phyloP scores from a whole-genome alignment of 257 asterid genomes.

The Lycium ferocissimum region DNA sequence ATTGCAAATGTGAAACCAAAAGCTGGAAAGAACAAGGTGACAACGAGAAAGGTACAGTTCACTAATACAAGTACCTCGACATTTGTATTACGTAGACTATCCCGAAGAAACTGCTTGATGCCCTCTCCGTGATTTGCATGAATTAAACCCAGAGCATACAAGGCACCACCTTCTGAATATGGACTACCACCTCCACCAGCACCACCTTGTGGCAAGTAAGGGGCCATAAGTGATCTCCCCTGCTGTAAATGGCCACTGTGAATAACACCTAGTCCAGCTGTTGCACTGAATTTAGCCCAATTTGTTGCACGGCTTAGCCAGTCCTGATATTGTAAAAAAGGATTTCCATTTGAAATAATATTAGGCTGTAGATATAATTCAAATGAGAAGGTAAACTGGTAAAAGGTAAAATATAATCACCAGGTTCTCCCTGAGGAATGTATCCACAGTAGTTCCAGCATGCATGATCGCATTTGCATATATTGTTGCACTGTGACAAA shows the following conservation, averaged over 20 bases:
- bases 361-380: constrained; percentile 10
- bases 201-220: constrained; percentile 96
- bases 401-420: constrained; percentile 41
- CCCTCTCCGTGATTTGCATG: constrained; percentile 99
- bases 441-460: constrained; percentile 98
- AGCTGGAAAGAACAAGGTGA: constrained; percentile 6
- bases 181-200: constrained; percentile 97
- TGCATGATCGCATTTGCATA: constrained; percentile 98
- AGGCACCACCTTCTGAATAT: constrained; percentile 97
- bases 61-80: constrained; percentile 69
- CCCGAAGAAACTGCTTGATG: constrained; percentile 89
- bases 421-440: constrained; percentile 95
- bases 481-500: constrained; percentile 96
- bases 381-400: neutral
- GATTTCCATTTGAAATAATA: neutral
- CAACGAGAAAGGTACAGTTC: neutral
- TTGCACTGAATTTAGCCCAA: constrained; percentile 99
- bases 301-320: constrained; percentile 98
- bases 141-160: constrained; percentile 92
- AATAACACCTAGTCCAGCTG: constrained; percentile 97
- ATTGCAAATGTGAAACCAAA: constrained; percentile 29
- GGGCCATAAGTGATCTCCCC: constrained; percentile 98
- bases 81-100: constrained; percentile 80
- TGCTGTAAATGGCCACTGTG: constrained; percentile 97
- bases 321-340: constrained; percentile 57